Evolutionary conservation across 495 filamentous ascomycete species (phyloP), one percentile per base, ranked within the genome.

Genomic region (Amphirosellinia nigrospora): DNA sequence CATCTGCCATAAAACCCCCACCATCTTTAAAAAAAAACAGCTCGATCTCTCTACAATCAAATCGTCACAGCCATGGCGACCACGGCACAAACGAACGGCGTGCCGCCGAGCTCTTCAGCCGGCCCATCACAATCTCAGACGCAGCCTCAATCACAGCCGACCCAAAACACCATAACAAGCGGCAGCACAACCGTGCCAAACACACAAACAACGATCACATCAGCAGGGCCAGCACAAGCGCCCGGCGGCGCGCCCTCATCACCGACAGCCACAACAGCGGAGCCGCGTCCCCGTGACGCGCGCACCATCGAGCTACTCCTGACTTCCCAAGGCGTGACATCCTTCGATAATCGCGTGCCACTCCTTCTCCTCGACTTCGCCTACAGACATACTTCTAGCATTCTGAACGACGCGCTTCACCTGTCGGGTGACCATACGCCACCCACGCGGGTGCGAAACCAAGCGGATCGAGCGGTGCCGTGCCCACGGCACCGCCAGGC

Each of bases 321-420:
- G 45, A 89, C 92, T 61, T 90, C 89, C 1, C 90, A 96, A 60
- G 94, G 95, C 73, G 94, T 98, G 4, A 92, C 90, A 15, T 86
- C 91, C 34, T 99, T 96, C 86, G 93, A 97, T 82, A 93, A 94
- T 75, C 93, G 96, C 69, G 94, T 99, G 1, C 95, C 96, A 0
- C 88, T 98, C 3, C 92, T 97, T 72, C 91, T 99, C 48, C 89
- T 99, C 77, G 96, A 99, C 80, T 97, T 98, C 79, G 94, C 96
- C 23, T 99, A 99, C 87, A 92, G 95, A 26, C 88, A 90, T 81
- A 87, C 88, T 3, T 85, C 86, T 0, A 82, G 86, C n/a, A 82
- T 92, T 19, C 85, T 93, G 7, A 85, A 81, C 52, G 91, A 93
- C 78, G 89, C 89, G 2, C 76, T 92, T 3, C 86, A 89, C 72